Conservation (phyloP, 805 yeast species). For the Zygosaccharomyces bisporus region DNA sequence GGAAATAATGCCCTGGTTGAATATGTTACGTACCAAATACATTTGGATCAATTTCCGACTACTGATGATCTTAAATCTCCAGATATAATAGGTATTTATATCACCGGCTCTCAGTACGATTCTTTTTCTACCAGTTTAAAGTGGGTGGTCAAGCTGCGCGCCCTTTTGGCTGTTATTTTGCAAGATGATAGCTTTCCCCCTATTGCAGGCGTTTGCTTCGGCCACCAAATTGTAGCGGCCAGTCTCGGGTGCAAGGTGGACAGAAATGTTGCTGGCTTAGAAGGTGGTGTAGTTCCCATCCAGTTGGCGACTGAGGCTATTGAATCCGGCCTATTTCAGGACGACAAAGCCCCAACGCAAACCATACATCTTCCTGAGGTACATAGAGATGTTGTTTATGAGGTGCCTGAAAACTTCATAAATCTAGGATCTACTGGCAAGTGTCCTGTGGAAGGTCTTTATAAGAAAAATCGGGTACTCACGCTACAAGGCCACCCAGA, state of each 20-base stretch:
- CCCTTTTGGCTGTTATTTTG: slow-evolving; percentile 30
- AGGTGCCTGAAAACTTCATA: slow-evolving; percentile 39
- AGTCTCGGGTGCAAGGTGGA: slow-evolving; percentile 60
- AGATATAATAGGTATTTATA: slow-evolving; percentile 37
- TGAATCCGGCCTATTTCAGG: slow-evolving; percentile 15
- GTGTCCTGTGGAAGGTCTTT: slow-evolving; percentile 67
- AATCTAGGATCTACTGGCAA: slow-evolving; percentile 51
- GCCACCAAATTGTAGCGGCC: slow-evolving; percentile 75
- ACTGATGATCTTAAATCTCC: slow-evolving; percentile 15
- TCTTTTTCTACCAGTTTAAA: slow-evolving; percentile 38
- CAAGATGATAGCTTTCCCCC: slow-evolving; percentile 38
- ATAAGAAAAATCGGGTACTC: slow-evolving; percentile 47
- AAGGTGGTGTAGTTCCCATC: slow-evolving; percentile 57
- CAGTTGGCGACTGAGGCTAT: slow-evolving; percentile 39
- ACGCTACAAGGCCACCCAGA: slow-evolving; percentile 93
- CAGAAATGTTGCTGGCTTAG: slow-evolving; percentile 66
- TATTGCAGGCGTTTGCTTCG: slow-evolving; percentile 74
- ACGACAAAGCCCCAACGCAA: slow-evolving; percentile 12
- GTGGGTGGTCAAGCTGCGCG: slow-evolving; percentile 43
- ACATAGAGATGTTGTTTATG: slow-evolving; percentile 55
- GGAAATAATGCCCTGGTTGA: slow-evolving; percentile 15
- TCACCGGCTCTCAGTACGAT: slow-evolving; percentile 50
- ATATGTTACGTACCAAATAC: slow-evolving; percentile 20
- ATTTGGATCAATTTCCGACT: slow-evolving; percentile 26
- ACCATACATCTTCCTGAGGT: slow-evolving; percentile 46